Evolutionary conservation across 208 protist genomes (phyloP), one percentile per base, ranked within the genome.

Genomic region (Trypanosoma rangeli): DNA sequence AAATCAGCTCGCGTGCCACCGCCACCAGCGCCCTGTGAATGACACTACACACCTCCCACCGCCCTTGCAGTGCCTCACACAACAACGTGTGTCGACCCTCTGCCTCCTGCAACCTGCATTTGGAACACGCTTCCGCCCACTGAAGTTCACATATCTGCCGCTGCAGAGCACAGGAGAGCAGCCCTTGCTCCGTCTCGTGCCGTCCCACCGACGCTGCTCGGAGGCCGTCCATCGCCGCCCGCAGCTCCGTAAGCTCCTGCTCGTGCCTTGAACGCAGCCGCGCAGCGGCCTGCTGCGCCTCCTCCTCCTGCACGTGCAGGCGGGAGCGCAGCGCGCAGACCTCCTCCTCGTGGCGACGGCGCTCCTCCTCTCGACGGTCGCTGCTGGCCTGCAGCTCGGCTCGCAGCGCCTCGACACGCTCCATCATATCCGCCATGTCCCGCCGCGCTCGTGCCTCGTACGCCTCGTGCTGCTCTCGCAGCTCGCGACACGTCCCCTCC

Each of bases 321-420:
- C 57, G 55, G 28, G 3, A 16, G 15, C 56, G 42, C 57, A 76
- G 57, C 15, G 42, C 46, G 46, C 10, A 24, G 3, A 64, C 12
- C 58, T 46, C 68, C 46, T 59, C 56, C 49, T 71, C 64, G 20
- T 64, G 44, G n/a, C 35, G 63, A 18, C 59, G 31, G 10, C 64
- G 48, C n/a, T 64, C 57, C 64, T 57, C 46, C 24, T 55, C 35
- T 20, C 53, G 49, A 39, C n/a, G 35, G 15, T 16, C 57, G 3
- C 70, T 69, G 49, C 57, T 66, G 10, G 52, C 20, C 44, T 71
- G 24, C 22, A 80, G 20, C 46, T 44, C 58, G 1, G 46, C 48
- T 1, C 37, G 29, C 12, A 72, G 74, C 16, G 49, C 67, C 48
- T 70, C 74, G 9, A 75, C 29, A 12, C 49, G 66, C 48, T 48